Evolutionary conservation across 306 rosid species (phyloP).

Genomic region (Ormosia semicastrata): DNA sequence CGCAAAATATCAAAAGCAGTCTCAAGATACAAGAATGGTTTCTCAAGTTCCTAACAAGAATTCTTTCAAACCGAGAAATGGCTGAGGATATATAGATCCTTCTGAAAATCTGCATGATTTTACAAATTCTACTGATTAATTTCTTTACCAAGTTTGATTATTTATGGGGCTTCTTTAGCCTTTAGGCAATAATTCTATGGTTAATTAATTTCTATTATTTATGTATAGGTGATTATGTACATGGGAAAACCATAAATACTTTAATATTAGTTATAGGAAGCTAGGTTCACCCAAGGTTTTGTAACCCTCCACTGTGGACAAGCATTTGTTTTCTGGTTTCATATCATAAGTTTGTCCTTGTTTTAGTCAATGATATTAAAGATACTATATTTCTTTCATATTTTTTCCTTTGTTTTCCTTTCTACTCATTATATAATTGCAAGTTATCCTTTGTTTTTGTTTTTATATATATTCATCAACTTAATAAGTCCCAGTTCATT

Average conservation of each 20-base stretch:
- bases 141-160: slow-evolving; percentile 20
- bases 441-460: neutral
- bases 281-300: slow-evolving; percentile 52
- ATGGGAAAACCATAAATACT: slow-evolving; percentile 39
- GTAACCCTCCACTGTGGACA: slow-evolving; percentile 36
- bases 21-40: slow-evolving; percentile 49
- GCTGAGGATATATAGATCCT: slow-evolving; percentile 30
- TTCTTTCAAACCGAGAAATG: slow-evolving; percentile 54
- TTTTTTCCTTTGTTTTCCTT: slow-evolving; percentile 3
- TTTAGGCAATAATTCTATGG: slow-evolving; percentile 45
- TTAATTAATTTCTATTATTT: slow-evolving; percentile 22
- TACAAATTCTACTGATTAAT: slow-evolving; percentile 32
- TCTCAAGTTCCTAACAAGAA: slow-evolving; percentile 47
- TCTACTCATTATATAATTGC: neutral
- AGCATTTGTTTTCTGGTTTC: slow-evolving; percentile 38
- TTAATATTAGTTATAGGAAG: slow-evolving; percentile 37
- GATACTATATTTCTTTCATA: neutral
- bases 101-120: slow-evolving; percentile 1
- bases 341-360: slow-evolving; percentile 40
- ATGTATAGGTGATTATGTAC: slow-evolving; percentile 46
- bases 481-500: neutral
- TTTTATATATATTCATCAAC: neutral
- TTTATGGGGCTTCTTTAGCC: slow-evolving; percentile 41
- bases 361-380: slow-evolving; percentile 28
- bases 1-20: slow-evolving; percentile 57